Evolutionary conservation across 345 rosid species (phyloP).

Genomic region (Populus simonii): DNA sequence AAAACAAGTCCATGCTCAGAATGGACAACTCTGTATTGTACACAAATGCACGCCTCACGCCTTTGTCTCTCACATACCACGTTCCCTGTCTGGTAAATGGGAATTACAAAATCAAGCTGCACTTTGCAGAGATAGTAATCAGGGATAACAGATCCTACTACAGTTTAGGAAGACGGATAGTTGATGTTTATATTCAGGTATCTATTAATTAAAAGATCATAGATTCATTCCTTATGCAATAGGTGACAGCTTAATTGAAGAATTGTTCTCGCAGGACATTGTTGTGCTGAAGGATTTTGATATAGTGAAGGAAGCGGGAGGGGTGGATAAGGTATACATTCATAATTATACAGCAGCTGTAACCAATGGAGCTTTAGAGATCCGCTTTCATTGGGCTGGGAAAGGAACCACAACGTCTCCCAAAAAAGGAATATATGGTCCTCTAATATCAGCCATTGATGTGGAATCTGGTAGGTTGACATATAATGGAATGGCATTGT

Average conservation of each 20-base stretch:
- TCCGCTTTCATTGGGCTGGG: conserved; percentile 20
- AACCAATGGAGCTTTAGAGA: conserved; percentile 14
- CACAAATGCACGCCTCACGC: conserved; percentile 11
- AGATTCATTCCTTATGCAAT: background rate
- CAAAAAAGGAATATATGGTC: conserved; percentile 16
- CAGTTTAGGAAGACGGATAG: conserved; percentile 57
- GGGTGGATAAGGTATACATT: conserved; percentile 6
- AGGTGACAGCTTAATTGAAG: background rate
- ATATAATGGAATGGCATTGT: too few relatives aligned
- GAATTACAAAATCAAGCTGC: conserved; percentile 41
- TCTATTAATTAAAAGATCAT: background rate
- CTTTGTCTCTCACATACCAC: conserved; percentile 9
- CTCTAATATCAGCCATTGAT: conserved; percentile 24
- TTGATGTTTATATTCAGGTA: conserved; percentile 64
- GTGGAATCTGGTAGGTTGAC: conserved; percentile 8
- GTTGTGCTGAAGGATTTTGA: conserved; percentile 18
- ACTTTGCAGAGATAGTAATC: conserved; percentile 61
- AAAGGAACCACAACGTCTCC: conserved; percentile 27
- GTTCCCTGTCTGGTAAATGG: conserved; percentile 29
- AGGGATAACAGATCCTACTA: conserved; percentile 37
- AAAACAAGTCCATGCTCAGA: background rate
- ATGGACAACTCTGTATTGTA: background rate
- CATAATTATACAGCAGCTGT: background rate
- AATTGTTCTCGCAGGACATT: conserved; percentile 14
- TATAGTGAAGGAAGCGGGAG: background rate